These are phyloP conservation scores for Talaromyces sp. DNA, from an alignment of 2,329 filamentous ascomycete genomes.

Conservation along the genomic window DNA sequence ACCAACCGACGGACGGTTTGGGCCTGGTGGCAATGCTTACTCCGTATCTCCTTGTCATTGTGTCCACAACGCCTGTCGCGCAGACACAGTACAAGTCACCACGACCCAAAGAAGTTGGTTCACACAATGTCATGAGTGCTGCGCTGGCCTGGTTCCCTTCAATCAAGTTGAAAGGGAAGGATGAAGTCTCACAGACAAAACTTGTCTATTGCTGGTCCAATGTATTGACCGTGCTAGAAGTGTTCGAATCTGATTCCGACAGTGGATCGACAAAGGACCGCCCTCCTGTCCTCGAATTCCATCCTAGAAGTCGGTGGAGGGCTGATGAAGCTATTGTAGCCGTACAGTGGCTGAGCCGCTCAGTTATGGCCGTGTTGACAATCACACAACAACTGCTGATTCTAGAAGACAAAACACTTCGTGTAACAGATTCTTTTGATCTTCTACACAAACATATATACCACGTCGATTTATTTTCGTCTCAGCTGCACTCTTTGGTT, in stretches of 20 bases:
- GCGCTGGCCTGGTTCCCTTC: conserved; percentile 97
- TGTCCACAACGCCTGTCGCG: conserved; percentile 92
- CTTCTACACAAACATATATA: conserved; percentile 88
- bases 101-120: conserved; percentile 81
- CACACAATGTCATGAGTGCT: conserved; percentile 87
- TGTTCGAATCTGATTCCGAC: conserved; percentile 62
- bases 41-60: conserved; percentile 90
- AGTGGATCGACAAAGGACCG: conserved; percentile 65
- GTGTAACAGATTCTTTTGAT: conserved; percentile 92
- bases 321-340: conserved; percentile 93
- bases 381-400: conserved; percentile 92
- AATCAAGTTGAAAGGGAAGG: conserved; percentile 77
- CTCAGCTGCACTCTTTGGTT: conserved; percentile 75
- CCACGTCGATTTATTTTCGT: conserved; percentile 83
- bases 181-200: conserved; percentile 67
- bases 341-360: conserved; percentile 93
- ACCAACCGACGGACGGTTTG: conserved; percentile 78
- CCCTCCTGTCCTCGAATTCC: conserved; percentile 72
- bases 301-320: conserved; percentile 79
- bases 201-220: conserved; percentile 99
- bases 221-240: conserved; percentile 85
- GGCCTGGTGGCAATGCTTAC: conserved; percentile 93
- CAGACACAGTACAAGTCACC: conserved; percentile 94
- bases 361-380: conserved; percentile 84
- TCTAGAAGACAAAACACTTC: conserved; percentile 80